phyloP scores from a whole-genome alignment of 2,329 filamentous ascomycete species.

The Monosporascus sp. region DNA sequence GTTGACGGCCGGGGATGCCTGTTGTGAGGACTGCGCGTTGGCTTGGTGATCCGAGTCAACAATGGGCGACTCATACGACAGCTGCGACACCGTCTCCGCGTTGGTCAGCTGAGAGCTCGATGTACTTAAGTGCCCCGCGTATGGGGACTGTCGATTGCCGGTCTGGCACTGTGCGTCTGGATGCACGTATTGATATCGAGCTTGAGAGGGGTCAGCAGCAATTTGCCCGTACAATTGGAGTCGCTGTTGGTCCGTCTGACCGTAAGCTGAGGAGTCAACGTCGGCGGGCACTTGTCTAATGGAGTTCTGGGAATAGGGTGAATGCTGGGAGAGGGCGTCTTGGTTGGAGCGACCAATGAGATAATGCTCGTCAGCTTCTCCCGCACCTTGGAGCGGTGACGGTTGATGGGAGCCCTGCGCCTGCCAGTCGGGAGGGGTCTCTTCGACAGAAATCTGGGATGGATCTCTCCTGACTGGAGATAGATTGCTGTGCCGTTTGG shows the following conservation, averaged over 20 bases:
- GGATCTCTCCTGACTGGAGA: constrained; percentile 37
- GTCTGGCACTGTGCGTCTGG: constrained; percentile 23
- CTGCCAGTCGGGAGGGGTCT: constrained; percentile 23
- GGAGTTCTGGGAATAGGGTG: constrained; percentile 33
- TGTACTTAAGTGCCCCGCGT: constrained; percentile 23
- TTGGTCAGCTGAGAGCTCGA: constrained; percentile 38
- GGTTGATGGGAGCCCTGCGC: constrained; percentile 26
- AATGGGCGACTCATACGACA: constrained; percentile 56
- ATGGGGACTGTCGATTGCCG: constrained; percentile 19
- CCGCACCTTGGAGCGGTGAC: constrained; percentile 40
- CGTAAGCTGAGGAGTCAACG: constrained; percentile 38
- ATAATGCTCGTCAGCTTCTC: constrained; percentile 33
- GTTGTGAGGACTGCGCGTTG: constrained; percentile 35
- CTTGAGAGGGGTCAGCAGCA: constrained; percentile 34
- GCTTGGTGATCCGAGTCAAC: constrained; percentile 42
- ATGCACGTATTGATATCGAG: constrained; percentile 29
- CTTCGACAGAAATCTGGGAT: constrained; percentile 18
- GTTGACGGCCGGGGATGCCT: constrained; percentile 37
- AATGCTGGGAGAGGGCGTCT: constrained; percentile 33
- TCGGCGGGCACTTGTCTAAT: constrained; percentile 45
- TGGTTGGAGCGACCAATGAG: constrained; percentile 34
- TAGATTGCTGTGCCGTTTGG: constrained; percentile 51
- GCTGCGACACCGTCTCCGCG: constrained; percentile 55
- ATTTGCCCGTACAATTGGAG: constrained; percentile 30
- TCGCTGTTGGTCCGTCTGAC: constrained; percentile 31